These are phyloP conservation scores for Scleroderma citrinum DNA, from an alignment of 768 basidiomycete genomes.

Conservation along the genomic window DNA sequence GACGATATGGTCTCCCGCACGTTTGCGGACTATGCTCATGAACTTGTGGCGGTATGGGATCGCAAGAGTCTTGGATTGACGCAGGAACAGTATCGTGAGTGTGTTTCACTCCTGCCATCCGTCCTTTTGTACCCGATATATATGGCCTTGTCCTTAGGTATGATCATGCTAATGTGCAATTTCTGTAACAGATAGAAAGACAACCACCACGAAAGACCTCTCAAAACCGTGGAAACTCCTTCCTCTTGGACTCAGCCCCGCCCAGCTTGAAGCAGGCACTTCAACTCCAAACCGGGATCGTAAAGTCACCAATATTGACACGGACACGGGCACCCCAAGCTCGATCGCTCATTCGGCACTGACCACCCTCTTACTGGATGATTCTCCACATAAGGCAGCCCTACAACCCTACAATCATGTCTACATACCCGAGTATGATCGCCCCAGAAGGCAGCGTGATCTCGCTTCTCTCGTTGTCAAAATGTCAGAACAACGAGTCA, in stretches of 20 bases:
- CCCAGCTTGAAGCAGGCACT: neutral
- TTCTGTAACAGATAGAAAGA: constrained; percentile 10
- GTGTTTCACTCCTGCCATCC: constrained; percentile 5
- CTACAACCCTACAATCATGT: constrained; percentile 82
- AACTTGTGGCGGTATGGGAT: constrained; percentile 68
- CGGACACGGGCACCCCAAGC: neutral
- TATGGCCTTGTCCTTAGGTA: neutral
- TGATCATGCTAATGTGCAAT: neutral
- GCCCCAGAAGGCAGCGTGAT: constrained; percentile 35
- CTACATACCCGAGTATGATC: constrained; percentile 65
- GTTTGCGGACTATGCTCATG: constrained; percentile 40
- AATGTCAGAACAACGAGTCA: neutral
- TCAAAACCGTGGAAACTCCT: constrained; percentile 56
- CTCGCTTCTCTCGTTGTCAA: constrained; percentile 21
- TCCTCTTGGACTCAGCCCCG: constrained; percentile 10
- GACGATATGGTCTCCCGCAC: constrained; percentile 62
- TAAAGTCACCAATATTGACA: neutral
- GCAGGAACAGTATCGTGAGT: constrained; percentile 60
- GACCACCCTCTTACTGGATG: constrained; percentile 47
- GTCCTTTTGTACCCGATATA: neutral
- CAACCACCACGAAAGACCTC: constrained; percentile 69
- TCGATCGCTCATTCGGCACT: constrained; percentile 33
- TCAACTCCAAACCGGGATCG: neutral
- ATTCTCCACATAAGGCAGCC: constrained; percentile 48
- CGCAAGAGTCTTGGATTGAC: constrained; percentile 71